Evolutionary conservation across 495 filamentous ascomycete species (phyloP).

Genomic region (Cercophora scortea): DNA sequence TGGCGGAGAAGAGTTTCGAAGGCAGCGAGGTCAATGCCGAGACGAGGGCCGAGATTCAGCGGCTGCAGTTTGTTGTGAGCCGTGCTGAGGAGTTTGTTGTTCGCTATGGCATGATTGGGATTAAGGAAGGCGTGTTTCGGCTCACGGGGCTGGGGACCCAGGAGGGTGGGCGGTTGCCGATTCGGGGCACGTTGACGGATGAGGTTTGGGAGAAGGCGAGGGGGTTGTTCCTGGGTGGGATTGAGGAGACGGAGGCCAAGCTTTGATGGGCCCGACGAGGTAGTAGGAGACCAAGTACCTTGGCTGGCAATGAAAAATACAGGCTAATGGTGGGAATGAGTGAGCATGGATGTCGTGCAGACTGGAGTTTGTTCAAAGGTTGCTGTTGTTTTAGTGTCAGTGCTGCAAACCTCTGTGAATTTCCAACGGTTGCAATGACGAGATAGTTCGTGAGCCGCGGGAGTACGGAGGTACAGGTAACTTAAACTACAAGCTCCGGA

Average conservation of each 20-base stretch:
- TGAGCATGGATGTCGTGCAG: too few relatives aligned
- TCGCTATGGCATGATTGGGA: slow-evolving; percentile 47
- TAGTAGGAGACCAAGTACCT: too few relatives aligned
- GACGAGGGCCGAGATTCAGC: slow-evolving; percentile 29
- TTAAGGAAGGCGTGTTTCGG: slow-evolving; percentile 53
- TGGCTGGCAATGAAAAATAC: too few relatives aligned
- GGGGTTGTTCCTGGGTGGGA: slow-evolving; percentile 12
- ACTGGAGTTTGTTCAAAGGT: too few relatives aligned
- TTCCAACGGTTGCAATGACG: too few relatives aligned
- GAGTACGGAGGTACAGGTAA: too few relatives aligned
- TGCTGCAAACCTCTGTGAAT: too few relatives aligned
- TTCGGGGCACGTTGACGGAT: slow-evolving; percentile 42
- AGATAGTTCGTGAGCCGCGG: too few relatives aligned
- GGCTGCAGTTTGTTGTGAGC: slow-evolving; percentile 50
- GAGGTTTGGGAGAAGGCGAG: slow-evolving; percentile 29
- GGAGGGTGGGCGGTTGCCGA: slow-evolving; percentile 48
- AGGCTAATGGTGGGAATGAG: too few relatives aligned
- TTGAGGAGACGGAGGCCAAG: slow-evolving; percentile 14
- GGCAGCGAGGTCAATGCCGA: slow-evolving; percentile 8
- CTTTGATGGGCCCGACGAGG: too few relatives aligned
- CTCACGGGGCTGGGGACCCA: slow-evolving; percentile 45
- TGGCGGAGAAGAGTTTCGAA: slow-evolving; percentile 33
- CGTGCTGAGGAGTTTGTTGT: slow-evolving; percentile 53
- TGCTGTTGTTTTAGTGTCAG: too few relatives aligned
- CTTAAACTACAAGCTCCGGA: too few relatives aligned